Conservation (phyloP, 2,329 filamentous ascomycete genomes). For the Phialophora chinensis region DNA sequence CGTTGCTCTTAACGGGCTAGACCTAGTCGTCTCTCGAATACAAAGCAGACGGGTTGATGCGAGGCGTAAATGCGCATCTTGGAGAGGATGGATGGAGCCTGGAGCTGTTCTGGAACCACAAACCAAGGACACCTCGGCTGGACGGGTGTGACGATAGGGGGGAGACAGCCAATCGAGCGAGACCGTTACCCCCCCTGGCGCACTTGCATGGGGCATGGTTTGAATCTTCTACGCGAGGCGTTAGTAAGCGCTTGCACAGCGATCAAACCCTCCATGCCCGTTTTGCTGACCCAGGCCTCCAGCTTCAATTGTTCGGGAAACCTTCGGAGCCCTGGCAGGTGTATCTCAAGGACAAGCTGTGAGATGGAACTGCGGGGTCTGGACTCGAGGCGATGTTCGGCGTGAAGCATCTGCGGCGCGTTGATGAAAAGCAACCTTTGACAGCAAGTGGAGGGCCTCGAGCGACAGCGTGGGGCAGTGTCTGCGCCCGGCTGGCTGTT, state of each 20-base stretch:
- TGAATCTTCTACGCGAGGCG: neutral
- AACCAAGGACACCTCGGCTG: neutral
- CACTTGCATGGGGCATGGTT: neutral
- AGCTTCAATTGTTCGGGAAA: neutral
- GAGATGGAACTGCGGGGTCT: neutral
- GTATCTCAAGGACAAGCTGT: neutral
- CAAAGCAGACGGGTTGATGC: neutral
- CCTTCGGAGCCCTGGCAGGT: neutral
- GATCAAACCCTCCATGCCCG: neutral
- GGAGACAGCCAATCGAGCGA: neutral
- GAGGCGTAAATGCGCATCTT: neutral
- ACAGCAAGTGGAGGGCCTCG: neutral
- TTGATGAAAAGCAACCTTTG: neutral
- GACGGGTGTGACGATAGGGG: neutral
- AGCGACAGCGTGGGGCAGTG: neutral
- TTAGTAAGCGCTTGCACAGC: slow-evolving; percentile 4
- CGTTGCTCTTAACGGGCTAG: neutral
- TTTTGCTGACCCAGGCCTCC: neutral
- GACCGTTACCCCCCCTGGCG: neutral
- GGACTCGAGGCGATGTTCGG: neutral
- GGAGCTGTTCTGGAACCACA: neutral
- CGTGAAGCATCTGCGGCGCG: neutral
- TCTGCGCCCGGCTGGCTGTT: too few relatives aligned
- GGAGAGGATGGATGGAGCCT: neutral
- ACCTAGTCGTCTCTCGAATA: neutral